phyloP scores from a whole-genome alignment of 345 rosid species.

The Ceriops decandra region DNA sequence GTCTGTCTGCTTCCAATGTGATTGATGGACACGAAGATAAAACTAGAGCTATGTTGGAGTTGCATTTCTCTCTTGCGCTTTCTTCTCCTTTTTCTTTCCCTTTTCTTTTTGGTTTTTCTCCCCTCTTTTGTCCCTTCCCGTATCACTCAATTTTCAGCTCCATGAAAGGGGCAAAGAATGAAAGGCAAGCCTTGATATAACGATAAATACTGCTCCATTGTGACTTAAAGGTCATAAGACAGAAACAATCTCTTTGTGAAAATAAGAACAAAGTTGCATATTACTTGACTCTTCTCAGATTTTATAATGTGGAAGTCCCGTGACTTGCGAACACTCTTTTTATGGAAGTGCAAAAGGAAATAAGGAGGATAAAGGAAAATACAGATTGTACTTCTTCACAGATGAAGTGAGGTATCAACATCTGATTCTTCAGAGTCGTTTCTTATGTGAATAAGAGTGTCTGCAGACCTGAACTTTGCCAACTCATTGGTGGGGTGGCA shows the following conservation, averaged over 20 bases:
- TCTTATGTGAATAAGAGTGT: slow-evolving; percentile 13
- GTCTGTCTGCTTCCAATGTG: slow-evolving; percentile 42
- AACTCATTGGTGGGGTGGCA: slow-evolving; percentile 17
- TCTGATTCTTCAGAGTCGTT: slow-evolving; percentile 31
- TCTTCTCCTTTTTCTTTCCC: too few relatives aligned
- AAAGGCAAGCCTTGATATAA: too few relatives aligned
- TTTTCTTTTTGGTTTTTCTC: background rate
- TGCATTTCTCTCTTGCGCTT: slow-evolving; percentile 12
- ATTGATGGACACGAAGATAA: slow-evolving; percentile 45
- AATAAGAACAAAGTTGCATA: too few relatives aligned
- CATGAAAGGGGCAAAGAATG: slow-evolving; percentile 4
- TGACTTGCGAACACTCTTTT: too few relatives aligned
- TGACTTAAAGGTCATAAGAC: too few relatives aligned
- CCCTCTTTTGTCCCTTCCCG: background rate
- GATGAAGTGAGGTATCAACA: slow-evolving; percentile 48
- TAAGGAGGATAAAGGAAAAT: slow-evolving; percentile 16
- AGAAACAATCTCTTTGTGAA: too few relatives aligned
- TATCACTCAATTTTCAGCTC: slow-evolving; percentile 17
- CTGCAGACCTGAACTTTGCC: slow-evolving; percentile 20
- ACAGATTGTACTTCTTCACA: slow-evolving; percentile 25
- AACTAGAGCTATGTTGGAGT: slow-evolving; percentile 26
- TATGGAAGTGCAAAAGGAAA: slow-evolving; percentile 4
- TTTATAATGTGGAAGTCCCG: too few relatives aligned
- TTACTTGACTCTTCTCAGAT: too few relatives aligned
- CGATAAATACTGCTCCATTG: too few relatives aligned